Conservation (phyloP, 2,329 filamentous ascomycete genomes). For the Aspergillus sp. region DNA sequence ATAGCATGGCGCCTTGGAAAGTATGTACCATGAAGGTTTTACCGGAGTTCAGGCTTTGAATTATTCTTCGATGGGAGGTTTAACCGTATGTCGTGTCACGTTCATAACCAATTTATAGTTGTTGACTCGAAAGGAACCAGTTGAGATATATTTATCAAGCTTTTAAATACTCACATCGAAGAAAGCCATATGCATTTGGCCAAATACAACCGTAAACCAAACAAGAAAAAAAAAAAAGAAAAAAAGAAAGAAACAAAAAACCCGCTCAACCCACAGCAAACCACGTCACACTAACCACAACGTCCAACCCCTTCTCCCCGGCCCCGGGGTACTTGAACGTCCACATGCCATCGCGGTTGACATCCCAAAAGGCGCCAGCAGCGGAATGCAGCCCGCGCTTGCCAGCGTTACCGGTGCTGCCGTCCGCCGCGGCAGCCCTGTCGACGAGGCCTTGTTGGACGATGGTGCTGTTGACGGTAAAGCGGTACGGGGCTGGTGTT, state of each 20-base stretch:
- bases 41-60: background rate
- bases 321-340: slow-evolving; percentile 43
- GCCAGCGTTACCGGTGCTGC: slow-evolving; percentile 57
- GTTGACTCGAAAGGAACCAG: background rate
- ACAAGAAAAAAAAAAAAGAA: background rate
- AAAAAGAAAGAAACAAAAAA: slow-evolving; percentile 1
- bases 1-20: slow-evolving; percentile 17
- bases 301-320: slow-evolving; percentile 40
- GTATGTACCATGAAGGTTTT: slow-evolving; percentile 4
- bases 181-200: background rate
- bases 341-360: slow-evolving; percentile 47
- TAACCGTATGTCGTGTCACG: background rate
- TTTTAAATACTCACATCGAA: background rate
- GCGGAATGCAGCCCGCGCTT: slow-evolving; percentile 61
- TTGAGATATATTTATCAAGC: background rate
- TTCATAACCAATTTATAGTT: background rate
- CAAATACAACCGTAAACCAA: background rate
- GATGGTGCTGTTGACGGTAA: slow-evolving; percentile 95
- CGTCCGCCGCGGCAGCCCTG: slow-evolving; percentile 46
- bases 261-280: slow-evolving; percentile 28
- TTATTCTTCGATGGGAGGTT: too few relatives aligned
- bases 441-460: slow-evolving; percentile 71
- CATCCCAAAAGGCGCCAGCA: slow-evolving; percentile 44
- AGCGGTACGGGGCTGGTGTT: slow-evolving; percentile 65
- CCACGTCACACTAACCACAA: slow-evolving; percentile 44